phyloP scores from a whole-genome alignment of 1,284 basidiomycete genomes.

The Schizophyllum commune region DNA sequence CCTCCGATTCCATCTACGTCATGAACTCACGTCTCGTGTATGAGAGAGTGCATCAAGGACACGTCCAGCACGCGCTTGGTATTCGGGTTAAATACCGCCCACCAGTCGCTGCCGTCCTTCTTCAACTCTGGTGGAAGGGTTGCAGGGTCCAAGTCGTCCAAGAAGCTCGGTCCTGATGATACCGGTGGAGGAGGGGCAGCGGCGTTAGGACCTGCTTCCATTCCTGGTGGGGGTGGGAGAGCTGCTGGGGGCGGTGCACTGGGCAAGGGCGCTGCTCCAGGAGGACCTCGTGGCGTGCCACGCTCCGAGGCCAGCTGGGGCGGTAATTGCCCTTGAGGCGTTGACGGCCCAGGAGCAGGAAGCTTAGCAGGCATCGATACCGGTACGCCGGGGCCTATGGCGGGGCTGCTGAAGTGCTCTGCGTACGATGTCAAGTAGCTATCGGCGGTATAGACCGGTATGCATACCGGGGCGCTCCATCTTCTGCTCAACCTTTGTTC shows the following conservation, averaged over 20 bases:
- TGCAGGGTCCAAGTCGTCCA: constrained; percentile 27
- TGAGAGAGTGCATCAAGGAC: constrained; percentile 81
- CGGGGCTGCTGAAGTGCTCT: background rate
- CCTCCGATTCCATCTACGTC: constrained; percentile 2
- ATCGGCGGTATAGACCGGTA: background rate
- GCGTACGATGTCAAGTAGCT: background rate
- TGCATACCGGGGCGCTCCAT: background rate
- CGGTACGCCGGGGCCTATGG: background rate
- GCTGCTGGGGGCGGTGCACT: background rate
- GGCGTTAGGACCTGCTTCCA: background rate
- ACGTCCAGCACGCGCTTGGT: constrained; percentile 82
- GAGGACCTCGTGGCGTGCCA: background rate
- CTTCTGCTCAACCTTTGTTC: background rate
- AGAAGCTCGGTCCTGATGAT: background rate
- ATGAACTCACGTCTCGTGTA: constrained; percentile 77
- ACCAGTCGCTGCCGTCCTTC: constrained; percentile 82
- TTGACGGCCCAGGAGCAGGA: background rate
- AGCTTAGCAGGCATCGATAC: background rate
- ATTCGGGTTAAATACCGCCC: constrained; percentile 89
- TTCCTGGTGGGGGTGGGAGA: background rate
- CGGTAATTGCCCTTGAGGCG: background rate
- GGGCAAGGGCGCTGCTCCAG: background rate
- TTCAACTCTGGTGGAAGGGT: constrained; percentile 33
- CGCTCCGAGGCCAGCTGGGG: background rate
- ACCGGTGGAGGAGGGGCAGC: background rate